A percentile compares a stretch with the other conserved stretches of the same genome.
phyloP scores from a whole-genome alignment of 2,329 filamentous ascomycete species.

The Byssoonygena ceratinophila region DNA sequence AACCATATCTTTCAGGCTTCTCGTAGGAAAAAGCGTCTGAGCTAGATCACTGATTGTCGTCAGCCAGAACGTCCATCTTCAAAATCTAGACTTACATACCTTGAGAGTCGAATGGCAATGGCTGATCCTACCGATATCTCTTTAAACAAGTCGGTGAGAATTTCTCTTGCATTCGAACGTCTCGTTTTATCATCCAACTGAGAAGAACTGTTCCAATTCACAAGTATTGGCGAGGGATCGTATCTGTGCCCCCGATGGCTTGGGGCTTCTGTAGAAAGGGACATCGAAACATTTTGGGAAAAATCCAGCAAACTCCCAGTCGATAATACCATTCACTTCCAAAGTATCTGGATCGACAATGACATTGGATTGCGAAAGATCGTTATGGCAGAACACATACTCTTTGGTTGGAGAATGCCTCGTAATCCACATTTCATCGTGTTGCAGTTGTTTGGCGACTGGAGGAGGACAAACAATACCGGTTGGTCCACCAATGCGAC shows the following conservation, averaged over 20 bases:
- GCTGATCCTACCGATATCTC: not conserved
- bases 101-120: not conserved
- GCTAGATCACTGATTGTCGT: not conserved
- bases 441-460: not conserved
- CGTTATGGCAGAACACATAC: conserved; percentile 17
- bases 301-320: conserved; percentile 10
- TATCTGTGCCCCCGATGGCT: not conserved
- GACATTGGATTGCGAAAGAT: conserved; percentile 15
- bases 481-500: not conserved
- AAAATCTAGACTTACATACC: not conserved
- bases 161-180: too few species aligned
- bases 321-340: conserved; percentile 5
- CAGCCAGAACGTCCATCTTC: not conserved
- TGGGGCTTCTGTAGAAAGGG: not conserved
- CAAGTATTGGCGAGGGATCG: not conserved
- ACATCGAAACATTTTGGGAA: conserved; percentile 3
- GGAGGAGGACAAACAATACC: conserved; percentile 1
- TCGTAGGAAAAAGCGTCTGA: not conserved
- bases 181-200: too few species aligned
- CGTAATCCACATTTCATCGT: not conserved
- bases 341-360: conserved; percentile 1
- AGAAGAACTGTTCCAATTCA: conserved; percentile 3
- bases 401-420: not conserved
- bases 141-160: not conserved
- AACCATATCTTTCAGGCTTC: not conserved